Conservation (phyloP, 225 moss, liverwort and hornwort genomes). For the Asterella californica region DNA sequence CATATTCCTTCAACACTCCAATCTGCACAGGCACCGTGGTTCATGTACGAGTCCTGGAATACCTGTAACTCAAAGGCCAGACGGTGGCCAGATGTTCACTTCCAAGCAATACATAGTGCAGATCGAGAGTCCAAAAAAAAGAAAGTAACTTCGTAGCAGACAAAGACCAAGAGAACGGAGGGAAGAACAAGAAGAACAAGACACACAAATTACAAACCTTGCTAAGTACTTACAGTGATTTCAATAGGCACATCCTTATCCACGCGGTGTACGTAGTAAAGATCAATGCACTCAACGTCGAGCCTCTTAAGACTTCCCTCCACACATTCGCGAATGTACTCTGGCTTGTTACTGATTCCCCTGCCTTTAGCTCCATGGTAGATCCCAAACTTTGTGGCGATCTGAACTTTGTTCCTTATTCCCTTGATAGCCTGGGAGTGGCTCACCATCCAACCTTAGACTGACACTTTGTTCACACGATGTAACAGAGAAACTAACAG, state of each 20-base stretch:
- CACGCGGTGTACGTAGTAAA: conserved; percentile 37
- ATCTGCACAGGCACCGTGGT: conserved; percentile 12
- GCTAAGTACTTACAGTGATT: conserved; percentile 37
- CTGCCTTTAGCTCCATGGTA: conserved; percentile 5
- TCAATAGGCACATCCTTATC: conserved; percentile 46
- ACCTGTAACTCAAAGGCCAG: background rate
- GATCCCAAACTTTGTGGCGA: conserved; percentile 51
- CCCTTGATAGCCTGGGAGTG: conserved; percentile 44
- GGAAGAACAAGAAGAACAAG: too few species aligned
- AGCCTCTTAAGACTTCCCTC: conserved; percentile 45
- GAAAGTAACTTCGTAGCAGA: too few species aligned
- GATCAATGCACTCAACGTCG: conserved; percentile 47
- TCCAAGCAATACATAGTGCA: too few species aligned
- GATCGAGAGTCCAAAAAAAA: too few species aligned
- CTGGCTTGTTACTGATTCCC: conserved; percentile 29
- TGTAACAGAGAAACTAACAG: background rate
- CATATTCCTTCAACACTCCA: conserved; percentile 43
- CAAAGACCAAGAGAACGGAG: too few species aligned
- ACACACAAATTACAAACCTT: background rate
- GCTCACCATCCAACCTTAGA: background rate
- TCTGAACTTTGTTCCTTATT: conserved; percentile 50
- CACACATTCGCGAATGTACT: conserved; percentile 35
- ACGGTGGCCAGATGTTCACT: background rate
- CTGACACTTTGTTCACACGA: background rate
- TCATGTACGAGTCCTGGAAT: background rate